These are phyloP conservation scores for Claviceps citrina DNA, from an alignment of 2,329 filamentous ascomycete genomes.

Conservation along the genomic window DNA sequence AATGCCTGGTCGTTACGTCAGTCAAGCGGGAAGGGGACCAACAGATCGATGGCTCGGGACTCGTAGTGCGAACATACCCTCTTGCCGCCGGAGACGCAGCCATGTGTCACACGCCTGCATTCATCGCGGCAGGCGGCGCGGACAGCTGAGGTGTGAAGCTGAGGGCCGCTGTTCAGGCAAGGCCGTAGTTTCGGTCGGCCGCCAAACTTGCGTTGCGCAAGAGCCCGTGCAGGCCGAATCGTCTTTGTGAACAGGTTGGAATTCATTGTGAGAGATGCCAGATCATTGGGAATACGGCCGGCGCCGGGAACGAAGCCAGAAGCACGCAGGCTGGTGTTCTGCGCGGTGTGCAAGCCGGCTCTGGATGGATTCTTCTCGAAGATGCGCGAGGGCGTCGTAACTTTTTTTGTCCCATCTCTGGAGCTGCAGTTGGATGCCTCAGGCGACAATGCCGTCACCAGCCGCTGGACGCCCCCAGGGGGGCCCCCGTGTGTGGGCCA, in stretches of 20 bases:
- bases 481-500: no score
- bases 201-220: conserved; percentile 28
- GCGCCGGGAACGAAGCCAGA: neutral
- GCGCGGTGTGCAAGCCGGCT: no score
- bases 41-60: no score
- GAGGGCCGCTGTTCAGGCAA: conserved; percentile 23
- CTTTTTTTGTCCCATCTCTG: conserved; percentile 12
- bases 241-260: conserved; percentile 31
- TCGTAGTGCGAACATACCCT: conserved; percentile 16
- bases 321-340: neutral
- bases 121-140: conserved; percentile 10
- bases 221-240: conserved; percentile 28
- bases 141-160: conserved; percentile 19
- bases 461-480: no score
- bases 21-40: neutral
- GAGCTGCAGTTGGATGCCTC: conserved; percentile 13
- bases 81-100: conserved; percentile 12
- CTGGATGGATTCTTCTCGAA: conserved; percentile 8
- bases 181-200: conserved; percentile 24
- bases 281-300: conserved; percentile 14
- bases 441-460: conserved; percentile 17
- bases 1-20: conserved; percentile 26
- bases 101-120: conserved; percentile 9
- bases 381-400: neutral
- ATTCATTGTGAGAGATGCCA: conserved; percentile 27